phyloP scores from a whole-genome alignment of 1,284 basidiomycete genomes.

The Trichosporon coremiiforme region DNA sequence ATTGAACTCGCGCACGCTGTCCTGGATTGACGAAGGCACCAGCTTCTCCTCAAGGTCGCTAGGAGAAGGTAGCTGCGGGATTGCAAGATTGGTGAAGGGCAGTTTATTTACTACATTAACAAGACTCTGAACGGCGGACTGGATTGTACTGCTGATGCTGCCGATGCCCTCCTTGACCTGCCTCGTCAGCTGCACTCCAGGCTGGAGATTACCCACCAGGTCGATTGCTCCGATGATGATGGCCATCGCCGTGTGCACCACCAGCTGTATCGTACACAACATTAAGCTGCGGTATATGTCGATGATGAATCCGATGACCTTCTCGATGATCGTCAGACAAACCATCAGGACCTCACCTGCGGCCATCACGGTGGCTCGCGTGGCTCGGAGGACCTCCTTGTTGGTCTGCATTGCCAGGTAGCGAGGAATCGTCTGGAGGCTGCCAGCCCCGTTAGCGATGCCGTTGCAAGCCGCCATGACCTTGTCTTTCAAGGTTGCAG shows the following conservation, averaged over 20 bases:
- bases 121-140: constrained; percentile 42
- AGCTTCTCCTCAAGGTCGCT: constrained; percentile 63
- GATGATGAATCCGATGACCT: constrained; percentile 85
- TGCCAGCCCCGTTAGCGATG: constrained; percentile 77
- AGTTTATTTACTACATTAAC: too few relatives aligned
- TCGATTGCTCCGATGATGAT: constrained; percentile 78
- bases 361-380: constrained; percentile 75
- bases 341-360: constrained; percentile 69
- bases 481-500: constrained; percentile 69
- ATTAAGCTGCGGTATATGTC: constrained; percentile 88
- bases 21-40: constrained; percentile 76
- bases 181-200: constrained; percentile 11
- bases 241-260: constrained; percentile 76
- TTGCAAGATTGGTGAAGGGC: constrained; percentile 64
- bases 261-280: constrained; percentile 87
- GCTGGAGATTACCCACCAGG: constrained; percentile 58
- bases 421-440: constrained; percentile 79
- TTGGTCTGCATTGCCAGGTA: constrained; percentile 84
- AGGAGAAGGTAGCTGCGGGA: constrained; percentile 70
- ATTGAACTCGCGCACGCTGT: constrained; percentile 73
- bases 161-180: constrained; percentile 75
- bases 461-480: constrained; percentile 77
- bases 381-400: constrained; percentile 70
- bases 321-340: constrained; percentile 75
- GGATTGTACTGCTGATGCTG: constrained; percentile 69